Percentiles rank a stretch among this genome's conserved stretches.
These are phyloP conservation scores for Phytopythium kandeliae DNA, from an alignment of 352 stramenopile species.

Conservation along the genomic window DNA sequence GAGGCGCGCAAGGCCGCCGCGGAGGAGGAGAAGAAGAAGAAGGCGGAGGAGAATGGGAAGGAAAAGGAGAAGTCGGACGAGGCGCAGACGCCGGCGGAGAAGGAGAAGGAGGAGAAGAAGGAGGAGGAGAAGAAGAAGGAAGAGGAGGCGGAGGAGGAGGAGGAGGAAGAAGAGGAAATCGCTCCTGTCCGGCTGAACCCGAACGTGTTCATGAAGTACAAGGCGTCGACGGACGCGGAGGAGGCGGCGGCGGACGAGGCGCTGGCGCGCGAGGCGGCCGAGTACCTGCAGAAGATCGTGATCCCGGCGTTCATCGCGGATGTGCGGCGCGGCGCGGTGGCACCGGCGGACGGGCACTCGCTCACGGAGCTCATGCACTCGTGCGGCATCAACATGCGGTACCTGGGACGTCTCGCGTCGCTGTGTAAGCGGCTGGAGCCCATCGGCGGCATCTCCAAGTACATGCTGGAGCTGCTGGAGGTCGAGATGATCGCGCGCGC, in stretches of 20 bases:
- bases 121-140: slow-evolving; percentile 16
- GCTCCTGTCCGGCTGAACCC: slow-evolving; percentile 71
- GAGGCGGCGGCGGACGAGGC: slow-evolving; percentile 67
- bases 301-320: slow-evolving; percentile 81
- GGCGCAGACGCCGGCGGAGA: slow-evolving; percentile 11
- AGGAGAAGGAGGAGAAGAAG: neutral
- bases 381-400: slow-evolving; percentile 96
- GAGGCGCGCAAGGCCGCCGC: slow-evolving; percentile 42
- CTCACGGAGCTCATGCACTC: slow-evolving; percentile 94
- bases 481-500: slow-evolving; percentile 95
- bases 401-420: slow-evolving; percentile 90
- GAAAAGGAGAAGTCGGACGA: slow-evolving; percentile 15
- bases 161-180: slow-evolving; percentile 45
- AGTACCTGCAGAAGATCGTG: slow-evolving; percentile 84
- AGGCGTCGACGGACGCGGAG: slow-evolving; percentile 61
- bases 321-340: slow-evolving; percentile 77
- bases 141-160: slow-evolving; percentile 30
- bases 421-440: slow-evolving; percentile 87
- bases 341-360: slow-evolving; percentile 84
- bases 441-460: slow-evolving; percentile 86
- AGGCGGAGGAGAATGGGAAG: slow-evolving; percentile 20
- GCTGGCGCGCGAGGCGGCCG: slow-evolving; percentile 61
- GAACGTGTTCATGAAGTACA: slow-evolving; percentile 89
- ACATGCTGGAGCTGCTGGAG: slow-evolving; percentile 93
- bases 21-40: slow-evolving; percentile 39